Conservation (phyloP, 2,329 filamentous ascomycete species). For the Pyrenophora seminiperda region DNA sequence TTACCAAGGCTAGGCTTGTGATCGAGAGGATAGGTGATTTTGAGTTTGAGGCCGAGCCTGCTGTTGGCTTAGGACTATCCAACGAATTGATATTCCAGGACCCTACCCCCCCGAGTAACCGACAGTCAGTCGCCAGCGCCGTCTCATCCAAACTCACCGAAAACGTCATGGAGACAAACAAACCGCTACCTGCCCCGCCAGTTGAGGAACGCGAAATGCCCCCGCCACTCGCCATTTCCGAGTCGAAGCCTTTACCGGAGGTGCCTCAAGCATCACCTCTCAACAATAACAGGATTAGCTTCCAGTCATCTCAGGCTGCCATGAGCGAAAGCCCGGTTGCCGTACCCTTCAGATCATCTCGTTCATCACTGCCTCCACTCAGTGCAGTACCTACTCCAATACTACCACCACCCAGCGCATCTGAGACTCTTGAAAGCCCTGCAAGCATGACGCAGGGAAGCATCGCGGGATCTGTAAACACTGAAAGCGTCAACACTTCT, state of each 20-base stretch:
- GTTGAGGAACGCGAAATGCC: slow-evolving; percentile 47
- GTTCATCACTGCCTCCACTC: slow-evolving; percentile 52
- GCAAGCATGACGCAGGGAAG: slow-evolving; percentile 39
- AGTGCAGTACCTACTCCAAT: slow-evolving; percentile 36
- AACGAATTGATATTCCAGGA: slow-evolving; percentile 43
- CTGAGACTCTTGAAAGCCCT: slow-evolving; percentile 43
- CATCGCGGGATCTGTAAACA: slow-evolving; percentile 33
- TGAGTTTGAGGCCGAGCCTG: slow-evolving; percentile 62
- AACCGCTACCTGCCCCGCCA: slow-evolving; percentile 47
- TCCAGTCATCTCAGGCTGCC: slow-evolving; percentile 30
- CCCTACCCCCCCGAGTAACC: slow-evolving; percentile 19
- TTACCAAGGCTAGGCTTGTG: slow-evolving; percentile 81
- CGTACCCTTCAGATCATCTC: slow-evolving; percentile 55
- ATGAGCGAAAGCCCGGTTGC: slow-evolving; percentile 42
- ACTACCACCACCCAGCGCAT: slow-evolving; percentile 33
- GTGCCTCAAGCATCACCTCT: slow-evolving; percentile 57
- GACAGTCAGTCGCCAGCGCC: slow-evolving; percentile 16
- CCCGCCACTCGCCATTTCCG: slow-evolving; percentile 53
- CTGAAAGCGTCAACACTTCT: slow-evolving; percentile 73
- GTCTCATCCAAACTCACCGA: slow-evolving; percentile 22
- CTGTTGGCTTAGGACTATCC: slow-evolving; percentile 51
- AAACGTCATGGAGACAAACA: slow-evolving; percentile 37
- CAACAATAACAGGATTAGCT: slow-evolving; percentile 30
- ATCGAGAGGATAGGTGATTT: slow-evolving; percentile 92
- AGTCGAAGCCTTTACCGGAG: slow-evolving; percentile 71